Percentiles rank a stretch among this genome's conserved stretches.
Evolutionary conservation across 805 yeast genomes (phyloP).

Genomic region (Wickerhamiella slavikovae): DNA sequence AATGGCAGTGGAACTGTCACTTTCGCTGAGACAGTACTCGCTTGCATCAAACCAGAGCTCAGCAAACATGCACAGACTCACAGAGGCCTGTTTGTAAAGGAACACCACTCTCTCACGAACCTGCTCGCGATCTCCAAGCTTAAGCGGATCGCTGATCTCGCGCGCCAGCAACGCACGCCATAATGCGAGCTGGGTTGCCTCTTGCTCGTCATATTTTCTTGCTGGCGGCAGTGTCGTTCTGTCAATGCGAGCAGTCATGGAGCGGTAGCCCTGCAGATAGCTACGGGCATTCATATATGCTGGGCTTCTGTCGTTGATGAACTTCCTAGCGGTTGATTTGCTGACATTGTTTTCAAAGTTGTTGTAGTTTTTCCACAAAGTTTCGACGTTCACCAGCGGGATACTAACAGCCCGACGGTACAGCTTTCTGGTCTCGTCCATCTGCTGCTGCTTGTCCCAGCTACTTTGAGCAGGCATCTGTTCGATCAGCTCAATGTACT

Average conservation of each 20-base stretch:
- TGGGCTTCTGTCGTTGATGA: conserved; percentile 61
- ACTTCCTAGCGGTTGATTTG: conserved; percentile 60
- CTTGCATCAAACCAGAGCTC: conserved; percentile 50
- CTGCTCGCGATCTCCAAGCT: conserved; percentile 27
- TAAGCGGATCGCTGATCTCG: conserved; percentile 55
- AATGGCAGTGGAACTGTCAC: conserved; percentile 13
- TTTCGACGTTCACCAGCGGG: conserved; percentile 62
- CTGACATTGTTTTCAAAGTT: conserved; percentile 65
- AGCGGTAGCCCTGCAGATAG: conserved; percentile 47
- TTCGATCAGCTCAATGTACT: conserved; percentile 59
- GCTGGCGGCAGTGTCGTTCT: conserved; percentile 18
- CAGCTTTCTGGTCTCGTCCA: conserved; percentile 52
- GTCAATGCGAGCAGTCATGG: conserved; percentile 31
- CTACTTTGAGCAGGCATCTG: conserved; percentile 34
- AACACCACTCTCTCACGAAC: conserved; percentile 40
- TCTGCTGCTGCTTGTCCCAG: conserved; percentile 71
- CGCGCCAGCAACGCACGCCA: conserved; percentile 67
- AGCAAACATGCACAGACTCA: conserved; percentile 40
- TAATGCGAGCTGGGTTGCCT: conserved; percentile 24
- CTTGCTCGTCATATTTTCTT: conserved; percentile 13
- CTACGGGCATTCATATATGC: conserved; percentile 78
- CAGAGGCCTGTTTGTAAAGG: conserved; percentile 51
- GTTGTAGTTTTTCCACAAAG: conserved; percentile 62
- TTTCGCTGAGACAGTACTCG: conserved; percentile 18
- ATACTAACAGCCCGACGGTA: conserved; percentile 48